Conservation (phyloP, 345 rosid species). For the Mangifera indica region DNA sequence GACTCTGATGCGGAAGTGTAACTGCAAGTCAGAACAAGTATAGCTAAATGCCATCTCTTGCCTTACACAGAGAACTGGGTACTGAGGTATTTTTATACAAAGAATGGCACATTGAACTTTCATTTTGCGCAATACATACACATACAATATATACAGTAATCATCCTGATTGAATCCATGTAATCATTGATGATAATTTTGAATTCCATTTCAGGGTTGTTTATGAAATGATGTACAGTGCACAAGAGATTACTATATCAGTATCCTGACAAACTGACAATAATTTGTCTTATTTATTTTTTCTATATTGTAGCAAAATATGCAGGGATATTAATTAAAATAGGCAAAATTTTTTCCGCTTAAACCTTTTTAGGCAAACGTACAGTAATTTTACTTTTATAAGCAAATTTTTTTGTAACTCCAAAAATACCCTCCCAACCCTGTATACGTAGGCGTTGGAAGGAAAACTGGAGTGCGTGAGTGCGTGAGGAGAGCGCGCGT, state of each 20-base stretch:
- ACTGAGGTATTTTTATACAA: constrained; percentile 5
- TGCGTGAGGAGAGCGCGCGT: too few relatives aligned
- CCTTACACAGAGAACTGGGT: not conserved
- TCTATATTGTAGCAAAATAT: too few relatives aligned
- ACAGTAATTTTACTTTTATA: too few relatives aligned
- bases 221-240: not conserved
- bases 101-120: too few relatives aligned
- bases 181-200: not conserved
- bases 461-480: too few relatives aligned
- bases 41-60: not conserved
- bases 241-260: not conserved
- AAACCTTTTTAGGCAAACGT: too few relatives aligned
- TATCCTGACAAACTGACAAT: not conserved
- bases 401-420: too few relatives aligned
- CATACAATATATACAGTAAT: not conserved
- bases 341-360: too few relatives aligned
- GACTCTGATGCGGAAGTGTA: constrained; percentile 54
- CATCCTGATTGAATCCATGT: not conserved
- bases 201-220: not conserved
- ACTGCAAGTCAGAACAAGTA: not conserved
- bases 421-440: too few relatives aligned
- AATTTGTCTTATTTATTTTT: too few relatives aligned
- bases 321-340: too few relatives aligned
- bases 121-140: not conserved
- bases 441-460: too few relatives aligned